Evolutionary conservation across 148 eudicot species (phyloP), one percentile per base, ranked within the genome.

Genomic region (Rhododendron ferrugineum): DNA sequence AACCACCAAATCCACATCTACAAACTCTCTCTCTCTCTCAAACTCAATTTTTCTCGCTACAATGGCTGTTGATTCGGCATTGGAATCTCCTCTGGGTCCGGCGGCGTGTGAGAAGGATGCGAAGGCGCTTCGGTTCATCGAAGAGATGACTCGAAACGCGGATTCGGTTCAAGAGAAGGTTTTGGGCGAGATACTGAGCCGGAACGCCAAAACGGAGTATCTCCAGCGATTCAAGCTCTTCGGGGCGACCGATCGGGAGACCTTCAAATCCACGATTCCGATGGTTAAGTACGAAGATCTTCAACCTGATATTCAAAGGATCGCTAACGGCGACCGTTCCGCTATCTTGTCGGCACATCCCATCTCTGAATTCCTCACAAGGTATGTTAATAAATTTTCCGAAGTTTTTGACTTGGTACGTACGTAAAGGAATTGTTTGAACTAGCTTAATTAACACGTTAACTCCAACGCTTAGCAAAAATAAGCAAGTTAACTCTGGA

Each of bases 311-410:
- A 95, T 95, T 68, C 97, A 91, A 40, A 90, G 98, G 15, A 95
- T 95, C 36, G 97, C 96, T 18, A 92, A 94, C 62, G 98, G 95
- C 2, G 98, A 95, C 36, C 92, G 93, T 26, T 93, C 98, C 16
- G 83, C 92, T 9, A 94, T 95, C 82, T 87, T 95, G 23, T 94
- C 97, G 5, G 88, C 98, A 83, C 94, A 92, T 77, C 98, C 97
- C 20, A 89, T 95, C 76, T 95, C 97, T 2, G 98, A 95, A 87
- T 95, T 95, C 73, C 98, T 95, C 86, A 95, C 98, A 46, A 95
- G 97, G 97, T 58, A 5, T 58, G 64, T 6, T 20, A 58, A n/a
- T n/a, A n/a, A n/a, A 3, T 56, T 56, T 16, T 56, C 3, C 11
- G 49, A 46, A 46, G 15, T 52, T 14, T 13, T 52, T 52, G 4